Percentiles rank a stretch among this genome's conserved stretches.
Conservation (phyloP, 306 rosid species). For the Quercus berberidifolia region DNA sequence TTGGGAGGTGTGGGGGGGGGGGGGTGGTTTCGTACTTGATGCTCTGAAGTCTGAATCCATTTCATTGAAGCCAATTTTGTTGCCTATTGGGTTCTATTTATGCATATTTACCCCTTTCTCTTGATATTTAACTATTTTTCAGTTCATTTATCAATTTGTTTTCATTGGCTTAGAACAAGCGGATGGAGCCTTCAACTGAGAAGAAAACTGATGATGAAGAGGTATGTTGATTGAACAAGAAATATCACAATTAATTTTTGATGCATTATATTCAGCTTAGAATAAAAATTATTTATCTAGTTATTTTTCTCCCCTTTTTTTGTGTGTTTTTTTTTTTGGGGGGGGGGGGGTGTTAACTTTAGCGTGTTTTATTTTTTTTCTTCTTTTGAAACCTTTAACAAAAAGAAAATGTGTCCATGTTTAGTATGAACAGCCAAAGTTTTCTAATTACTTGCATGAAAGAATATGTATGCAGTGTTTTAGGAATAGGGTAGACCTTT, state of each 20-base stretch:
- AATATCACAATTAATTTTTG: conserved; percentile 5
- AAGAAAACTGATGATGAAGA: conserved; percentile 45
- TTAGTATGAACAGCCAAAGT: neutral
- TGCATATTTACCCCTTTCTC: neutral
- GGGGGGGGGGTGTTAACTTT: neutral
- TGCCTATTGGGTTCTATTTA: conserved; percentile 10
- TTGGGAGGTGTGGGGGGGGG: neutral
- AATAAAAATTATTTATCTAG: neutral
- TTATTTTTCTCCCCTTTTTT: neutral
- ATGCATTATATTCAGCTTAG: neutral
- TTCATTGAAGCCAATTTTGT: neutral
- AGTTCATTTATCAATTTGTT: conserved; percentile 11
- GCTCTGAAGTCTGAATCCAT: neutral
- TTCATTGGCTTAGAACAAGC: conserved; percentile 54
- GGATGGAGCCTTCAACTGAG: conserved; percentile 43
- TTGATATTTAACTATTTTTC: neutral
- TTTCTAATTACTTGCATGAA: neutral
- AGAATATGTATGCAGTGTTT: no score
- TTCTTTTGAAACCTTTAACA: neutral
- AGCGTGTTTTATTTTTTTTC: neutral
- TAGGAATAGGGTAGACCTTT: neutral
- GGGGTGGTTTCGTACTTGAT: no score
- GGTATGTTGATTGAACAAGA: conserved; percentile 38
- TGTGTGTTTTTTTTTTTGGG: no score
- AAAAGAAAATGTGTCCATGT: neutral